phyloP scores from a whole-genome alignment of 345 rosid species.

The Eutrema yunnanense region DNA sequence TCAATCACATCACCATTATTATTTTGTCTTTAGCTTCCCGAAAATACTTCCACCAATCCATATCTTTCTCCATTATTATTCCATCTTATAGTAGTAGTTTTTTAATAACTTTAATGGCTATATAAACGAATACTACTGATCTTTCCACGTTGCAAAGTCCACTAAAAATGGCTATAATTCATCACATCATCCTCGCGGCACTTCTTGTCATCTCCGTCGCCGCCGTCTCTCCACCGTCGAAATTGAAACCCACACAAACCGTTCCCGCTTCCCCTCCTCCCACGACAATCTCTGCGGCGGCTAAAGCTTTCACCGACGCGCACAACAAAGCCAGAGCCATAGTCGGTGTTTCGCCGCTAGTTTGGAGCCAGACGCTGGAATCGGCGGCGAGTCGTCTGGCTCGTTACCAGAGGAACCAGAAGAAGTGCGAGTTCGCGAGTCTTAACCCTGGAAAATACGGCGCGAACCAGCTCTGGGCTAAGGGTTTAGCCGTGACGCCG shows the following conservation, averaged over 20 bases:
- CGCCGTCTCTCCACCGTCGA: background rate
- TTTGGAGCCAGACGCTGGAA: constrained; percentile 59
- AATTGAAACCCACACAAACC: background rate
- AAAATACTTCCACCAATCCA: background rate
- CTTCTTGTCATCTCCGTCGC: constrained; percentile 26
- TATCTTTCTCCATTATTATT: constrained; percentile 3
- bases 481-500: constrained; percentile 51
- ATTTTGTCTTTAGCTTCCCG: constrained; percentile 10
- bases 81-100: background rate
- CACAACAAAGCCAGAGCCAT: constrained; percentile 74
- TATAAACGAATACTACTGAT: constrained; percentile 4
- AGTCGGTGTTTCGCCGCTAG: constrained; percentile 57
- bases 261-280: constrained; percentile 4
- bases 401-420: constrained; percentile 59
- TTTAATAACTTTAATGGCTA: background rate
- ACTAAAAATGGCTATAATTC: constrained; percentile 28
- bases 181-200: constrained; percentile 24
- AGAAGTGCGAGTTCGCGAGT: constrained; percentile 69
- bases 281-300: constrained; percentile 24
- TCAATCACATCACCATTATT: background rate
- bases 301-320: constrained; percentile 48
- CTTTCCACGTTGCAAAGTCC: constrained; percentile 2
- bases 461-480: constrained; percentile 59
- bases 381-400: constrained; percentile 41
- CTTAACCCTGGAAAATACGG: constrained; percentile 51